Evolutionary conservation across 306 rosid species (phyloP).

Genomic region (Cucurbita pepo): DNA sequence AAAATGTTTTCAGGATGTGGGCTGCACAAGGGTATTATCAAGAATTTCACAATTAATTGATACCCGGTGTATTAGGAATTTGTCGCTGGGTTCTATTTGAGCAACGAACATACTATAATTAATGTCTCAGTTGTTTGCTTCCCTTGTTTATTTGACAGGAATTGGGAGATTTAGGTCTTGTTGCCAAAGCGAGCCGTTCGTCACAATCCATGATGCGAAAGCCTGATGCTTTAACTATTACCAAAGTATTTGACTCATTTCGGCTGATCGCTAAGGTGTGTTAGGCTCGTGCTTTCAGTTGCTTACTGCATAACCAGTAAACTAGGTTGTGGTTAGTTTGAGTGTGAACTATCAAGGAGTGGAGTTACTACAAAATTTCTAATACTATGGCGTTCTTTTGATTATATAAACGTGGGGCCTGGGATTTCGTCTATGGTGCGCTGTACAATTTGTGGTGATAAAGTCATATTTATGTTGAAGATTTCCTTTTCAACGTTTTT

Average conservation of each 20-base stretch:
- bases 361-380: not conserved
- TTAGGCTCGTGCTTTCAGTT: not conserved
- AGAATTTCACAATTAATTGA: not conserved
- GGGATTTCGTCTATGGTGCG: not conserved
- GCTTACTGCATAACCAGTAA: not conserved
- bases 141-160: slow-evolving; percentile 18
- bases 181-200: slow-evolving; percentile 66
- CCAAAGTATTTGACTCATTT: slow-evolving; percentile 66
- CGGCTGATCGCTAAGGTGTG: slow-evolving; percentile 66
- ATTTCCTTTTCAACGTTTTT: not conserved
- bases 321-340: not conserved
- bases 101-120: not conserved
- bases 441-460: not conserved
- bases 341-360: not conserved
- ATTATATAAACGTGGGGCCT: not conserved
- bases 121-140: not conserved
- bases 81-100: not conserved
- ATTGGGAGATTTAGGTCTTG: slow-evolving; percentile 74
- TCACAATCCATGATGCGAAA: slow-evolving; percentile 74
- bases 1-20: not conserved
- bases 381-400: not conserved
- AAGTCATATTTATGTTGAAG: not conserved
- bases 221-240: slow-evolving; percentile 60
- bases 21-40: not conserved
- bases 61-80: not conserved